Evolutionary conservation across 1,284 basidiomycete species (phyloP), one percentile per base, ranked within the genome.

Genomic region (Apiotrichum akiyoshidainum): DNA sequence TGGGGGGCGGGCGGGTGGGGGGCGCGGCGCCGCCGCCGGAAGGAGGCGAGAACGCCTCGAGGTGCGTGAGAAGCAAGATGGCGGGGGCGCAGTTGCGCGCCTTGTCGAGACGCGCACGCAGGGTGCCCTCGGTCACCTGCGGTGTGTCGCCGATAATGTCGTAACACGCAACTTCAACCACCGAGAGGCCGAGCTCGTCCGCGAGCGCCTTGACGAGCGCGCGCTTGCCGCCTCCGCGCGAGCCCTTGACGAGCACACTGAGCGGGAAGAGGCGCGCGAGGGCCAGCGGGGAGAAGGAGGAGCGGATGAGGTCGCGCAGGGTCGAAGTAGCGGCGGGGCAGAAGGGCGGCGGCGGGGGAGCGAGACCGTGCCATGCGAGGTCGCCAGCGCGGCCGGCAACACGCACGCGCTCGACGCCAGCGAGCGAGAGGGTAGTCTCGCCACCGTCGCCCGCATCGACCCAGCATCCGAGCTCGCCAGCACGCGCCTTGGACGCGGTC

Each of bases 141-240:
- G 89, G 86, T 34, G 84, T 89, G 58, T 98, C 94, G 1, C 87
- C 88, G 13, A 95, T 72, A 14, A 95, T 73, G 58, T 91, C 86
- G 70, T 87, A 97, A 73, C 91, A 94, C 65, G 95, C 66, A 55
- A 90, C 92, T 81, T 93, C 89, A 13, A 92, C 80, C 0, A 93
- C 60, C 74, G 93, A 91, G 58, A 94, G 67, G 11, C 75, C 74
- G 1, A 72, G 54, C 48, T 73, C 69, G 49, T 72, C 61, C 10
- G 73, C 66, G 11, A 73, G 50, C 12, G 52, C 55, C 5, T 60
- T 42, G 1, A 80, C 68, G 11, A 82, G 57, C 14, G 77, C 77
- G 42, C 73, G 68, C 70, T 84, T 84, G 0, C 83, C 83, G 2
- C 72, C 68, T 1, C 82, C 82, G 46, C 78, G 63, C 0, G 82